phyloP scores from a whole-genome alignment of 352 stramenopile genomes.

The Phytophthora litchii region DNA sequence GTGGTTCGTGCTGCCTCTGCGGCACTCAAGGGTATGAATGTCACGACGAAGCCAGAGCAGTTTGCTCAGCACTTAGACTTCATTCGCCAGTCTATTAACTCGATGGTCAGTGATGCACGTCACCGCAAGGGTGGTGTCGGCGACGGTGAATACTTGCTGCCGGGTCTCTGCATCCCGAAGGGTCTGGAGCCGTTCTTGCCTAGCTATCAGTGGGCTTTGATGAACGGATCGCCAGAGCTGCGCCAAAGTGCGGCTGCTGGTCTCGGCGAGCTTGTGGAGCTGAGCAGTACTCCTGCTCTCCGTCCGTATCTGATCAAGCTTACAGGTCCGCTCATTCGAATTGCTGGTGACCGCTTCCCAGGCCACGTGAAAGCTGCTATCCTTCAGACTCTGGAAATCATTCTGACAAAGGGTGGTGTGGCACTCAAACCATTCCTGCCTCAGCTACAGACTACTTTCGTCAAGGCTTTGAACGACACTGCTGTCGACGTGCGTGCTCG shows the following conservation, averaged over 20 bases:
- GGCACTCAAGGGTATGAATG: conserved; percentile 93
- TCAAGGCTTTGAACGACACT: conserved; percentile 99
- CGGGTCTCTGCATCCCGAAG: conserved; percentile 83
- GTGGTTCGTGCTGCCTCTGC: conserved; percentile 91
- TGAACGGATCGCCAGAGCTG: conserved; percentile 93
- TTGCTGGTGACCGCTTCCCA: conserved; percentile 98
- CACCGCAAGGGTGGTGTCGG: conserved; percentile 93
- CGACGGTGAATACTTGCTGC: conserved; percentile 78
- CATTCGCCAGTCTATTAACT: conserved; percentile 97
- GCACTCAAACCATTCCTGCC: conserved; percentile 99
- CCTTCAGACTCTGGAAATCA: conserved; percentile 95
- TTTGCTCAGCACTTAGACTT: conserved; percentile 97
- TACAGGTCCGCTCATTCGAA: conserved; percentile 97
- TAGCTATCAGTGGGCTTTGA: conserved; percentile 97
- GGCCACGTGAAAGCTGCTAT: conserved; percentile 98
- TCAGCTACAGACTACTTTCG: conserved; percentile 99
- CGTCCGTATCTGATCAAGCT: conserved; percentile 99
- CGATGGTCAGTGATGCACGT: conserved; percentile 95
- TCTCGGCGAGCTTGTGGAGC: conserved; percentile 96
- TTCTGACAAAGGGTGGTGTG: conserved; percentile 96
- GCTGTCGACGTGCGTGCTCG: conserved; percentile 91
- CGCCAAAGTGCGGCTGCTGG: conserved; percentile 93
- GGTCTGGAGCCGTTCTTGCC: conserved; percentile 96
- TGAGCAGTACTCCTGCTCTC: conserved; percentile 88
- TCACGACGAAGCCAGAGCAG: conserved; percentile 91